Base-by-base conservation (phyloP, 2,329 filamentous ascomycete species). In the Dryadomyces quercus-mongolicae region DNA sequence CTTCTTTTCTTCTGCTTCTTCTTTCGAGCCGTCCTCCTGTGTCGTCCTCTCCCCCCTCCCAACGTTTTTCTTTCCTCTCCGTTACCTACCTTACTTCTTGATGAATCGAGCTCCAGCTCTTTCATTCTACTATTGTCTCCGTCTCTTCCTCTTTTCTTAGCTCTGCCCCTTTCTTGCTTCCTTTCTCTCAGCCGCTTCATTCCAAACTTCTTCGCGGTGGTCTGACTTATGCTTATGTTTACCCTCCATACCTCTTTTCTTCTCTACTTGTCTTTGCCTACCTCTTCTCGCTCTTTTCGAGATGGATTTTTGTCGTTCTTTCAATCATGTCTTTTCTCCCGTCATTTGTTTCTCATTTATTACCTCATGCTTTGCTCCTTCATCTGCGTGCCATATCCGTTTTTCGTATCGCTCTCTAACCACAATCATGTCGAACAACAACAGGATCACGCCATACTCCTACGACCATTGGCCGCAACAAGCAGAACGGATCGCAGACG, bases 91-190 rank as follows among this genome's bases (percentile, higher is more conserved):
- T 13, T 18, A 4, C 10, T 49, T 20, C 20, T 38, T 3, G 7
- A 13, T 36, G 25, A 38, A 38, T 38, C 18, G 10, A 12, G 18
- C 47, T 49, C 5, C 34, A 38, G n/a, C 18, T 16, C 42, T n/a
- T 44, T 44, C n/a, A n/a, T 16, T 51, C 16, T 43, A 15, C 15
- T n/a, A 2, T 20, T 12, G 38, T 40, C 43, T 25, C 15, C 21
- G 21, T 44, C 47, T 20, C 16, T n/a, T 51, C 42, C 45, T 56
- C 55, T 57, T 56, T 59, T 65, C 63, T 49, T 49, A 31, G 25
- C 25, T 31, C 36, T 12, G 15, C 36, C 36, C 36, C 36, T 40
- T 40, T 40, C 36, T 18, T 44, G 12, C 40, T 42, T 38, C 22
- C 22, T 34, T 20, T 15, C 45, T 54, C n/a, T 51, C 16, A 43